Conservation (phyloP, 148 eudicot genomes). For the Rhododendron simsii region DNA sequence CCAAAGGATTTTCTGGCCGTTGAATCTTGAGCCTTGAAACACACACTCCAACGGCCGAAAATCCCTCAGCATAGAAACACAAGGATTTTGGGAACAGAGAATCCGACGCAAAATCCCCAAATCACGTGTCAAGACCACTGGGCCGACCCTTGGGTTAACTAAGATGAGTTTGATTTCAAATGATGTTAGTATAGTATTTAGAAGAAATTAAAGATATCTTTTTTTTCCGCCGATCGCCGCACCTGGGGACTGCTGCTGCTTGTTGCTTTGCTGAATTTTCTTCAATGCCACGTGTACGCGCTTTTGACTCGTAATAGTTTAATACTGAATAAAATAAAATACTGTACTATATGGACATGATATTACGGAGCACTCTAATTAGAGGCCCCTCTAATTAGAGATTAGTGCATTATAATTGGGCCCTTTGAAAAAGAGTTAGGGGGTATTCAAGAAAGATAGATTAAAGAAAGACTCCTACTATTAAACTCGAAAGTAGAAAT, state of each 20-base stretch:
- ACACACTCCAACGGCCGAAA: no score
- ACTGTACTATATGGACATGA: neutral
- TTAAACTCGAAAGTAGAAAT: neutral
- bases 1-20: no score
- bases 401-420: neutral
- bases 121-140: no score
- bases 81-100: fast-evolving
- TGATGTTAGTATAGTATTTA: neutral
- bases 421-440: no score
- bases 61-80: no score
- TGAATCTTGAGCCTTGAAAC: no score
- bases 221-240: slow-evolving; percentile 99
- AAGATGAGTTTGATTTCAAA: neutral
- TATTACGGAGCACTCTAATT: neutral
- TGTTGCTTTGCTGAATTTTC: slow-evolving; percentile 34
- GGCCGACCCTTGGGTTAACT: neutral
- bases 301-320: neutral
- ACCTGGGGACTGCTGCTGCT: slow-evolving; percentile 62
- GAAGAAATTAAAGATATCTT: no score
- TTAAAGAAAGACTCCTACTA: neutral
- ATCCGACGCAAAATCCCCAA: no score
- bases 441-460: neutral
- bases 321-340: neutral
- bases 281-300: neutral
- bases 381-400: neutral